phyloP scores from a whole-genome alignment of 2,329 filamentous ascomycete species.

The Neopestalotiopsis sp. region DNA sequence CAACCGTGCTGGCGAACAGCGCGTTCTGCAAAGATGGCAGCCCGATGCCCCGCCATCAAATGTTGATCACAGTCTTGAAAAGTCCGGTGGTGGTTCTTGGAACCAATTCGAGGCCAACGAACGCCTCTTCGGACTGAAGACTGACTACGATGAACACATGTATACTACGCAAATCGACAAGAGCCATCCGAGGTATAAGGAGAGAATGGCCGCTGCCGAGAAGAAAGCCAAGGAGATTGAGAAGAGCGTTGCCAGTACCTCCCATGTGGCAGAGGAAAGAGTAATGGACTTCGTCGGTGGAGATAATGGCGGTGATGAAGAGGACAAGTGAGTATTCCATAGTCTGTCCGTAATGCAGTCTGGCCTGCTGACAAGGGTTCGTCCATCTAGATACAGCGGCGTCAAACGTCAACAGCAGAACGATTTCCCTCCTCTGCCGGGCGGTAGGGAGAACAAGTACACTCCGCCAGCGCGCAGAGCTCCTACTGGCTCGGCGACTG shows the following conservation, averaged over 20 bases:
- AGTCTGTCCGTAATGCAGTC: constrained; percentile 18
- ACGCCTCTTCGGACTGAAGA: constrained; percentile 83
- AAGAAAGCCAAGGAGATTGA: constrained; percentile 91
- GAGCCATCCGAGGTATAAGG: constrained; percentile 79
- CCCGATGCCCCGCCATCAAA: constrained; percentile 64
- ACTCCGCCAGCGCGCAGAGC: constrained; percentile 88
- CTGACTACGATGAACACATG: constrained; percentile 90
- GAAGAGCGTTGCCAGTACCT: constrained; percentile 71
- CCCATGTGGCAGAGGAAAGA: constrained; percentile 90
- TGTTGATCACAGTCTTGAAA: constrained; percentile 75
- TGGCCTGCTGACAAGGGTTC: constrained; percentile 11
- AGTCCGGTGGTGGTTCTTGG: constrained; percentile 64
- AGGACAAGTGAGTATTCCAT: constrained; percentile 76
- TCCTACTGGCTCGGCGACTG: constrained; percentile 74
- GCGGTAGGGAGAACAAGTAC: constrained; percentile 70
- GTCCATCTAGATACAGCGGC: constrained; percentile 76
- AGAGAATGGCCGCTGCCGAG: constrained; percentile 79
- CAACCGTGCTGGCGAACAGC: constrained; percentile 70
- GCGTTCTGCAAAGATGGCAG: constrained; percentile 82
- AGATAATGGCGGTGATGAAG: constrained; percentile 79
- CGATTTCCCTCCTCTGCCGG: constrained; percentile 67
- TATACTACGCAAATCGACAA: constrained; percentile 94
- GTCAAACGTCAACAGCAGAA: constrained; percentile 78
- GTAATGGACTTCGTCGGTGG: constrained; percentile 70
- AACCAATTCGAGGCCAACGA: constrained; percentile 95